A percentile compares a stretch with the other conserved stretches of the same genome.
phyloP scores from a whole-genome alignment of 2,329 filamentous ascomycete genomes.

The Penicillium expansum region DNA sequence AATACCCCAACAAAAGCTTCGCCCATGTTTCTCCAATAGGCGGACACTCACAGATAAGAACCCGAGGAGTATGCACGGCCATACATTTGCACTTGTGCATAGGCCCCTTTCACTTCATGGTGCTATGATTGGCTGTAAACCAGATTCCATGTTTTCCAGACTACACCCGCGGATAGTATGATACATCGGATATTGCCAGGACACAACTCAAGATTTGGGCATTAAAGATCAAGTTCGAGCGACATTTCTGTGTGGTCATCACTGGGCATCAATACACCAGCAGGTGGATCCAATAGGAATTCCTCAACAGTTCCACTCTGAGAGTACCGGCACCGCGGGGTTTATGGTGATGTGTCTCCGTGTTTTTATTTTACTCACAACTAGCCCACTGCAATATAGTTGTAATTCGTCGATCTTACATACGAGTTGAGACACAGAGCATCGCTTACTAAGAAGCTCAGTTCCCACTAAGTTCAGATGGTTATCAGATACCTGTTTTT shows the following conservation, averaged over 20 bases:
- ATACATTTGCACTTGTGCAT: background rate
- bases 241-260: background rate
- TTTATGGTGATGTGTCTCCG: background rate
- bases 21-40: background rate
- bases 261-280: background rate
- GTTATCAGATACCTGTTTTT: no score
- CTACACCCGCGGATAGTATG: background rate
- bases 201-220: background rate
- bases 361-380: background rate
- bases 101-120: background rate
- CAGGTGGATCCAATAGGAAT: conserved; percentile 1
- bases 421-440: background rate
- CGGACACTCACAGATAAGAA: background rate
- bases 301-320: background rate
- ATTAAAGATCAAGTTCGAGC: background rate
- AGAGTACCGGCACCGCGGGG: conserved; percentile 1
- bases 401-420: no score
- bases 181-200: background rate
- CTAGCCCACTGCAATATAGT: background rate
- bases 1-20: background rate
- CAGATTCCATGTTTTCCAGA: background rate
- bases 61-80: background rate
- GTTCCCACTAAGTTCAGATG: background rate
- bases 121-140: no score
- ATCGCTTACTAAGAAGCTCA: background rate